phyloP scores from a whole-genome alignment of 2,329 filamentous ascomycete species.

The Magnaporthiopsis rhizophila region DNA sequence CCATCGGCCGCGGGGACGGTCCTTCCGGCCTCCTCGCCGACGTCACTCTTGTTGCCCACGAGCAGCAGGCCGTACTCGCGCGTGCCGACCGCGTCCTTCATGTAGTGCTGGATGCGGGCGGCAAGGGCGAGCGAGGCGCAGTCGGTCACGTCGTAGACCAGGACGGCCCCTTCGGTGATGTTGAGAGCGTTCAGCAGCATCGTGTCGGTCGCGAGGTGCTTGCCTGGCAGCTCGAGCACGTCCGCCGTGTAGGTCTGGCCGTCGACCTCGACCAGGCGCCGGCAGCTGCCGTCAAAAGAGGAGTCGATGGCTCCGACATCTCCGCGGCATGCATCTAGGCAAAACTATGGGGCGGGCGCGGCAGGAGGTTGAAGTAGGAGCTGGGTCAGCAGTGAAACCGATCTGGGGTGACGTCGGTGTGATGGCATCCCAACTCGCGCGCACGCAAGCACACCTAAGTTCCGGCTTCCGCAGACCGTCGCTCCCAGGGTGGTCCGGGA shows the following conservation, averaged over 20 bases:
- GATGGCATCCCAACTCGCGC: neutral
- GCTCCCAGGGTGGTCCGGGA: neutral
- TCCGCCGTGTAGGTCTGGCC: slow-evolving; percentile 25
- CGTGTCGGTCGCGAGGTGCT: slow-evolving; percentile 22
- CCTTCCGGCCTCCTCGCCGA: slow-evolving; percentile 18
- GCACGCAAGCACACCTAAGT: neutral
- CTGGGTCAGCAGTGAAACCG: neutral
- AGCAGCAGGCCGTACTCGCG: slow-evolving; percentile 25
- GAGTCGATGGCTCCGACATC: slow-evolving; percentile 17
- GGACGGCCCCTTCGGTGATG: slow-evolving; percentile 31
- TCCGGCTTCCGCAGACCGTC: neutral
- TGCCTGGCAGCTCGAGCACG: slow-evolving; percentile 27
- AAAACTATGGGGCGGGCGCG: slow-evolving; percentile 21
- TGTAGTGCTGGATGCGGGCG: slow-evolving; percentile 18
- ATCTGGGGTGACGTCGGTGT: neutral
- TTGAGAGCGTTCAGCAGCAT: slow-evolving; percentile 28
- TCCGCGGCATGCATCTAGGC: slow-evolving; percentile 20
- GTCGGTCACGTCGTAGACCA: slow-evolving; percentile 26
- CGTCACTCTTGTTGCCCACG: slow-evolving; percentile 28
- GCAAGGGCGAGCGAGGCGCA: slow-evolving; percentile 19
- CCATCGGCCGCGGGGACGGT: slow-evolving; percentile 25
- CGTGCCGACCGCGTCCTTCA: slow-evolving; percentile 11
- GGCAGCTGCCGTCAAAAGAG: slow-evolving; percentile 23
- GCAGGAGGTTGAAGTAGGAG: neutral
- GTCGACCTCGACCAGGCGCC: slow-evolving; percentile 25